Conservation (phyloP, 371 early-diverging fungal species). For the Mortierella sp. region DNA sequence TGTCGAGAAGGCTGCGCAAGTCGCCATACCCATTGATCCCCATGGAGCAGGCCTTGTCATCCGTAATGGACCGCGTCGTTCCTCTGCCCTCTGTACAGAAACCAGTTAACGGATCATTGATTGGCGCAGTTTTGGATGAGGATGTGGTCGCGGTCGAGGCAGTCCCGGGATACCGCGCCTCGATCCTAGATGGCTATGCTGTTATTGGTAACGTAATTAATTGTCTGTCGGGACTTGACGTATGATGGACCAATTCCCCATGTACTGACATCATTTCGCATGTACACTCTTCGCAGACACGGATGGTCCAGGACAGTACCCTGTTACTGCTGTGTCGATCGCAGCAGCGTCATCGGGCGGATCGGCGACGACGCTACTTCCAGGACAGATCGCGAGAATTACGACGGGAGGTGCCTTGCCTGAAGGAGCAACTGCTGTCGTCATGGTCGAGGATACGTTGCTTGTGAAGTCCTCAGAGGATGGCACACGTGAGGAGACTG, state of each 20-base stretch:
- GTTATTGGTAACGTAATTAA: conserved; percentile 71
- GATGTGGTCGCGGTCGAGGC: conserved; percentile 80
- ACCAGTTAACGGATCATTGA: conserved; percentile 63
- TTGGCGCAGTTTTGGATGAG: conserved; percentile 81
- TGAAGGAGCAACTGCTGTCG: conserved; percentile 85
- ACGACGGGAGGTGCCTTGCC: conserved; percentile 93
- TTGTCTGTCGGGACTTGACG: not conserved
- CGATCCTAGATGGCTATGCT: conserved; percentile 95
- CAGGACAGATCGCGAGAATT: conserved; percentile 81
- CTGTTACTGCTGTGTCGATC: conserved; percentile 72
- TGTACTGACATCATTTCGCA: not conserved
- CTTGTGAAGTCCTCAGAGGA: conserved; percentile 69
- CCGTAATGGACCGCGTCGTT: conserved; percentile 63
- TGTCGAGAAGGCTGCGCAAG: conserved; percentile 74
- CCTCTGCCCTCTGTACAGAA: conserved; percentile 55
- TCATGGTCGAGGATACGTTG: conserved; percentile 94
- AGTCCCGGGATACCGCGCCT: conserved; percentile 91
- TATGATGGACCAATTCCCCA: no score
- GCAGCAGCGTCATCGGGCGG: conserved; percentile 63
- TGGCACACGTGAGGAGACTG: conserved; percentile 71
- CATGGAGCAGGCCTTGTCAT: conserved; percentile 75
- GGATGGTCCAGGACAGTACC: conserved; percentile 86
- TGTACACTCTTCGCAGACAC: conserved; percentile 60
- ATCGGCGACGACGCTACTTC: conserved; percentile 46
- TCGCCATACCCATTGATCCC: conserved; percentile 89